Conservation (phyloP, 495 filamentous ascomycete genomes). For the Elaphomyces granulatus region DNA sequence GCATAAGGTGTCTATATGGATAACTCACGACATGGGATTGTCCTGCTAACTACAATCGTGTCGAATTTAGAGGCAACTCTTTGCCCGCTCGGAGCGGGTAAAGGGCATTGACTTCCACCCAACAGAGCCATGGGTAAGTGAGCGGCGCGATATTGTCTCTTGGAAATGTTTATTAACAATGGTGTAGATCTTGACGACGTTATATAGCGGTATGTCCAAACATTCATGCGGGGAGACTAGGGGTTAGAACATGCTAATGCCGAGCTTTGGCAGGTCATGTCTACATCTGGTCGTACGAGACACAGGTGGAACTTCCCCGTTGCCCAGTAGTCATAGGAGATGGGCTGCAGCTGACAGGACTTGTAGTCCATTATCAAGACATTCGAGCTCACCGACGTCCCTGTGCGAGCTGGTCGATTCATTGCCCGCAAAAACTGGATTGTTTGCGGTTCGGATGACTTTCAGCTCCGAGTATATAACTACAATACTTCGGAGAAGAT, state of each 20-base stretch:
- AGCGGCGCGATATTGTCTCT: neutral
- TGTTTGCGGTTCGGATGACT: slow-evolving; percentile 95
- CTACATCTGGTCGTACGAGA: slow-evolving; percentile 99
- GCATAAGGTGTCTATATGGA: slow-evolving; percentile 12
- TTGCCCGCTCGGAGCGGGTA: slow-evolving; percentile 77
- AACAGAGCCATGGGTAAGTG: slow-evolving; percentile 73
- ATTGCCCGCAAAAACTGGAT: slow-evolving; percentile 99
- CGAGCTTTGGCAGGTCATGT: slow-evolving; percentile 65
- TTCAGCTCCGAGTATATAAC: slow-evolving; percentile 91
- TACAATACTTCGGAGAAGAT: slow-evolving; percentile 99
- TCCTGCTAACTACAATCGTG: slow-evolving; percentile 18
- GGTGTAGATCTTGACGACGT: slow-evolving; percentile 67
- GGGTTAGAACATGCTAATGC: slow-evolving; percentile 17
- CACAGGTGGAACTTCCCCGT: slow-evolving; percentile 44
- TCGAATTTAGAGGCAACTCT: slow-evolving; percentile 57
- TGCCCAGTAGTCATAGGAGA: too few relatives aligned
- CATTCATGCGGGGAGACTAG: slow-evolving; percentile 2
- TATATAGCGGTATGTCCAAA: slow-evolving; percentile 68
- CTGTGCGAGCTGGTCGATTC: slow-evolving; percentile 92
- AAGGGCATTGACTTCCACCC: slow-evolving; percentile 98
- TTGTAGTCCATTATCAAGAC: slow-evolving; percentile 86
- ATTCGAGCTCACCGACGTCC: slow-evolving; percentile 98
- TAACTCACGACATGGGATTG: too few relatives aligned
- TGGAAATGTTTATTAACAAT: slow-evolving; percentile 7
- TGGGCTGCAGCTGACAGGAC: slow-evolving; percentile 5